phyloP scores from a whole-genome alignment of 768 basidiomycete species.

The Cystofilobasidium capitatum region DNA sequence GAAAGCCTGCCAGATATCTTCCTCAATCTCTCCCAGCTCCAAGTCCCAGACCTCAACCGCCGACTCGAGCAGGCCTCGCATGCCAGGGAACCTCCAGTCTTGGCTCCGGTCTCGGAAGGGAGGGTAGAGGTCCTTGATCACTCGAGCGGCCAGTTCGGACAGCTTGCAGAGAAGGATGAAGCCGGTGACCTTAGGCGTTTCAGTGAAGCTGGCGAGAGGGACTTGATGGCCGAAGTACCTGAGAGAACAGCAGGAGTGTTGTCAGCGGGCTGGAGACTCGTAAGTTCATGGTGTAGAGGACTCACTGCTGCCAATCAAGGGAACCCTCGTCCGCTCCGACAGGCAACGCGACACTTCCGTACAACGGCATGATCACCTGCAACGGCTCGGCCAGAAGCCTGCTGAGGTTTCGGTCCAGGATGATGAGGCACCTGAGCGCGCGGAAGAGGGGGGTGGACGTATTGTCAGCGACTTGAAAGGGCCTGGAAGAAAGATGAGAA shows the following conservation, averaged over 20 bases:
- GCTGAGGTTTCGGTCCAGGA: slow-evolving; percentile 6
- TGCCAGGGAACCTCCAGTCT: slow-evolving; percentile 9
- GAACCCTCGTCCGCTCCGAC: not conserved
- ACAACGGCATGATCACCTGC: not conserved
- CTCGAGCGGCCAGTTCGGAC: not conserved
- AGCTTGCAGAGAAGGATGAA: slow-evolving; percentile 7
- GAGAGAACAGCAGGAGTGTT: not conserved
- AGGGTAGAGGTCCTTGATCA: slow-evolving; percentile 12
- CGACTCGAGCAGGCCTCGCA: not conserved
- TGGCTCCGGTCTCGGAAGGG: slow-evolving; percentile 5
- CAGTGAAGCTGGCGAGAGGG: not conserved
- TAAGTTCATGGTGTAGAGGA: not conserved
- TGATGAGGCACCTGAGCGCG: slow-evolving; percentile 8
- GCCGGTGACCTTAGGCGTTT: not conserved
- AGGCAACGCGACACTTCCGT: not conserved
- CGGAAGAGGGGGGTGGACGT: not conserved
- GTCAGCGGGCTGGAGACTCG: not conserved
- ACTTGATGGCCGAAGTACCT: not conserved
- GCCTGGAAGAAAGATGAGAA: no score
- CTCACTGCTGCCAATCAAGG: not conserved
- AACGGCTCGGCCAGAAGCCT: slow-evolving; percentile 7
- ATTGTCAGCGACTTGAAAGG: no score
- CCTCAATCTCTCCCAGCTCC: not conserved
- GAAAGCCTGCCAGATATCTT: not conserved
- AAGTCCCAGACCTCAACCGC: not conserved